Evolutionary conservation across 2,329 filamentous ascomycete genomes (phyloP), one percentile per base, ranked within the genome.

Genomic region (Pseudomassariella vexata): DNA sequence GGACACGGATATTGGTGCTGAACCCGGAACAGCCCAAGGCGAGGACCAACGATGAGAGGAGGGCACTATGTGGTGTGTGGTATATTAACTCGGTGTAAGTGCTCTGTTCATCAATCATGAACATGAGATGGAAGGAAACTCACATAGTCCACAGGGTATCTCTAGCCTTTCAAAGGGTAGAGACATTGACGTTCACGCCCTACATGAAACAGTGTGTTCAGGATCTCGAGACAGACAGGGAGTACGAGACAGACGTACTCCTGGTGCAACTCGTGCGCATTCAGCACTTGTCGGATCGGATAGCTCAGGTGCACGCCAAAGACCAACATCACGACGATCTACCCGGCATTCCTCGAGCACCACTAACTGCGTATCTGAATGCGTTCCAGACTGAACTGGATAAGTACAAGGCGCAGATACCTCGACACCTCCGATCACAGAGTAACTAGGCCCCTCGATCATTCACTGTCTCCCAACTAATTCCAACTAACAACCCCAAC

Each of bases 51-150:
- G 72, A 76, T 23, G 72, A 76, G 38, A 58, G 64, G 8, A 59
- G 73, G n/a, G 59, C 64, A 0, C 54, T 75, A 1, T 53, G 73
- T 1, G 73, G 68, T 0, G 64, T 69, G 2, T 77, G 71, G 64
- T 76, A 73, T 37, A 39, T 76, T 19, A 65, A 59, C 10, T 73
- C 69, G 8, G 60, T 63, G 71, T 76, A 53, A 46, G 66, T 53
- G 9, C 5, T 20, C 28, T 9, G 5, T 3, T 15, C 2, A n/a
- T 10, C 19, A 9, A 7, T 6, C n/a, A 18, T 19, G 5, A 9
- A 10, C 14, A 30, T 6, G 18, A 17, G 11, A 19, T n/a, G 9
- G 19, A 8, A 15, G 21, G 22, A 15, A 17, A 12, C n/a, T n/a
- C n/a, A n/a, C n/a, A n/a, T n/a, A n/a, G n/a, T 0, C 22, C n/a